Conservation (phyloP, 2,329 filamentous ascomycete genomes). For the Tolypocladium capitatum region DNA sequence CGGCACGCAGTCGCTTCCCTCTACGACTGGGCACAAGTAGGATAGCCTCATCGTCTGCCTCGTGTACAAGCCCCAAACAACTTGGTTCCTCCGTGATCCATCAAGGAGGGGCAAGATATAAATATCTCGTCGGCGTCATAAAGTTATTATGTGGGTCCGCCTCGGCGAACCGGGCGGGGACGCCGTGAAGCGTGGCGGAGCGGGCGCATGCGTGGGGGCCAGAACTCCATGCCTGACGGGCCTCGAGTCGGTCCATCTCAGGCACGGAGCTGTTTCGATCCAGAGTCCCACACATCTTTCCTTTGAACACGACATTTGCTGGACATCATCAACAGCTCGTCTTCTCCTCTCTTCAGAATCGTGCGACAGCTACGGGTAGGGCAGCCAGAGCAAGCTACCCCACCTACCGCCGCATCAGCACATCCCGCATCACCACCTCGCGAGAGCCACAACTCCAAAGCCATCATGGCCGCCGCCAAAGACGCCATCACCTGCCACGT, state of each 20-base stretch:
- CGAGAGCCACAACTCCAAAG: neutral
- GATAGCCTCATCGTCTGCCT: no score
- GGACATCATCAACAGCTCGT: neutral
- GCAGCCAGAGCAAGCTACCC: neutral
- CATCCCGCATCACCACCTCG: neutral
- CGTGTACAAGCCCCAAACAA: no score
- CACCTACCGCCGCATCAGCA: neutral
- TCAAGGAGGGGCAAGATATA: no score
- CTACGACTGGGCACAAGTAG: no score
- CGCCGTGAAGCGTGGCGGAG: neutral
- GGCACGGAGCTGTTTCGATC: neutral
- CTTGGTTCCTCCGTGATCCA: no score
- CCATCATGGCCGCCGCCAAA: conserved; percentile 17
- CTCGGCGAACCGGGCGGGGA: no score
- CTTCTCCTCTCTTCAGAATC: neutral
- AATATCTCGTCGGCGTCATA: no score
- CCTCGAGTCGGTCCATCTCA: neutral
- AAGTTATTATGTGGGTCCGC: no score
- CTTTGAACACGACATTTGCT: neutral
- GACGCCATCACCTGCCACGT: conserved; percentile 76
- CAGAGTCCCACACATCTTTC: neutral
- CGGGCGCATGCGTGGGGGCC: neutral
- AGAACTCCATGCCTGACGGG: neutral
- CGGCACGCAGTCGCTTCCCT: no score
- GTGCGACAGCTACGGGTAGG: no score